A percentile compares a stretch with the other conserved stretches of the same genome.
Conservation (phyloP, 164 flowering plant species). For the Macadamia tetraphylla region DNA sequence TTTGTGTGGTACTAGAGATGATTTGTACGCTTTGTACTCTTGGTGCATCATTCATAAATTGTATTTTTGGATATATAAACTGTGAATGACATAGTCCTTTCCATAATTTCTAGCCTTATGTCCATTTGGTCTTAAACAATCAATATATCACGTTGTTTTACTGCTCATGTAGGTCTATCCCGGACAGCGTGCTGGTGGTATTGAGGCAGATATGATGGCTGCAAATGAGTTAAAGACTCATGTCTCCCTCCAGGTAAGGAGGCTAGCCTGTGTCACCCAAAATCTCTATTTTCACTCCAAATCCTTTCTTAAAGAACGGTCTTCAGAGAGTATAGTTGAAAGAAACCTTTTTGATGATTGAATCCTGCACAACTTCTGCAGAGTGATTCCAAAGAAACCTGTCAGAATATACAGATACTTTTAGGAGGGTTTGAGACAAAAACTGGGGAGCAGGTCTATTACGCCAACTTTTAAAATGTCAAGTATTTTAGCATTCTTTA, state of each 20-base stretch:
- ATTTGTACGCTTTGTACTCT: neutral
- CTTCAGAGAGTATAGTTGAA: neutral
- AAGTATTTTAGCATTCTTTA: neutral
- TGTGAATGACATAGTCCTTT: neutral
- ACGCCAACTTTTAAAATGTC: constrained; percentile 8
- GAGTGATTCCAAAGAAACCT: constrained; percentile 46
- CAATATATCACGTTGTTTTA: neutral
- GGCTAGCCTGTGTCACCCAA: neutral
- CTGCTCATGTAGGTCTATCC: constrained; percentile 68
- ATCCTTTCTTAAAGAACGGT: neutral
- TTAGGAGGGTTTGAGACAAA: constrained; percentile 91
- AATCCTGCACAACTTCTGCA: constrained; percentile 21
- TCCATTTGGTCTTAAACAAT: neutral
- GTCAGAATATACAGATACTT: constrained; percentile 61
- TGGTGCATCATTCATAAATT: neutral
- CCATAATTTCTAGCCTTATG: neutral
- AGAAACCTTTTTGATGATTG: neutral
- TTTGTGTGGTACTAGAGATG: too few species aligned
- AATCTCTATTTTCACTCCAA: neutral
- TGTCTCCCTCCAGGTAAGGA: constrained; percentile 69
- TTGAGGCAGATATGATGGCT: constrained; percentile 97
- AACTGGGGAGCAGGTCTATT: constrained; percentile 87
- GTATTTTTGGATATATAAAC: neutral
- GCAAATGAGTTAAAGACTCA: constrained; percentile 88
- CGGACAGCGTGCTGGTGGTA: constrained; percentile 72